phyloP scores from a whole-genome alignment of 139 green algal genomes.

The Tetradesmus lagerheimii region DNA sequence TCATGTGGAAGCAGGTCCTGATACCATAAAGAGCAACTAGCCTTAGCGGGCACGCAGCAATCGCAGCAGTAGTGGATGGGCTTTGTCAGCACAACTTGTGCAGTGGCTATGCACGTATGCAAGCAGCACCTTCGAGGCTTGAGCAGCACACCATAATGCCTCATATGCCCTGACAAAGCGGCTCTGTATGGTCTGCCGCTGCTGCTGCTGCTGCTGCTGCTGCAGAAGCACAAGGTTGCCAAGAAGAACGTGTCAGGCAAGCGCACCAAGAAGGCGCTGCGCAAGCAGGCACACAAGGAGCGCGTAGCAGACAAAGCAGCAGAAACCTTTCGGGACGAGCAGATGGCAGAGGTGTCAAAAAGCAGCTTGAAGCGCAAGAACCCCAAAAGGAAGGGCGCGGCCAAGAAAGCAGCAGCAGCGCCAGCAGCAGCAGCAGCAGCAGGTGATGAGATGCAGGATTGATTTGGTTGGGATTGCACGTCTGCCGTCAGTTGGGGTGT shows the following conservation, averaged over 20 bases:
- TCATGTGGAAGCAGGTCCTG: not conserved
- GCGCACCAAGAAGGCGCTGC: conserved; percentile 28
- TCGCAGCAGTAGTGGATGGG: not conserved
- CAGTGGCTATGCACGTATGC: not conserved
- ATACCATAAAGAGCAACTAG: not conserved
- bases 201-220: not conserved
- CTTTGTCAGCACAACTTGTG: not conserved
- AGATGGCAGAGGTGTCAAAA: conserved; percentile 32
- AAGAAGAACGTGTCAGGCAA: not conserved
- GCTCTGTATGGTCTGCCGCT: not conserved
- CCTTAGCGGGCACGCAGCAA: not conserved
- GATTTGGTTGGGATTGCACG: not conserved
- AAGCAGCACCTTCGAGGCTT: not conserved
- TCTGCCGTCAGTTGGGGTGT: too few relatives aligned
- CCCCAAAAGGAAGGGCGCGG: conserved; percentile 4
- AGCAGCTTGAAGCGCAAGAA: conserved; percentile 34
- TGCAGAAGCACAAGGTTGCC: conserved; percentile 36
- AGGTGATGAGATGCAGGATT: conserved; percentile 3
- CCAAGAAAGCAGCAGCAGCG: not conserved
- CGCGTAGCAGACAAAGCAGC: conserved; percentile 24
- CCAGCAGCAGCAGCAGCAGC: conserved; percentile 29
- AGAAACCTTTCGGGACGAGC: not conserved
- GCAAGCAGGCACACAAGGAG: conserved; percentile 36
- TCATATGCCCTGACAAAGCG: not conserved
- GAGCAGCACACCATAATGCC: not conserved